Evolutionary conservation across 805 yeast species (phyloP).

Genomic region (Kregervanrija delftensis): DNA sequence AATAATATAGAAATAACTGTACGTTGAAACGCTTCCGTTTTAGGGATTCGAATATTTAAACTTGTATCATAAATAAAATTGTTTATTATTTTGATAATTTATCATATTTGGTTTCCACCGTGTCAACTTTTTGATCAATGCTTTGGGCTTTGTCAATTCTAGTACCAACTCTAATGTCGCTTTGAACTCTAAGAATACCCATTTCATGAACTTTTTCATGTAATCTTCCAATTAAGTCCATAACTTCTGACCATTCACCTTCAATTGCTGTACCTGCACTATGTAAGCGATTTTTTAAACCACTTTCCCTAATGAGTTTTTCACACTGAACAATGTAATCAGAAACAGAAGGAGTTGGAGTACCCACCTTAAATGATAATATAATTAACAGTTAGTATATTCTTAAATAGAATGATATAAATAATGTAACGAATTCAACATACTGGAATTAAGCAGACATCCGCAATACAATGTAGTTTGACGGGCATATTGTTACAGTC

Average conservation of each 20-base stretch:
- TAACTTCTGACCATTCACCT: conserved; percentile 91
- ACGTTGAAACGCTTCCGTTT: too few relatives aligned
- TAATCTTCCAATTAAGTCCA: conserved; percentile 67
- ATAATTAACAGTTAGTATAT: conserved; percentile 6
- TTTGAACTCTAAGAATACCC: conserved; percentile 75
- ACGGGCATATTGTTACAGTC: conserved; percentile 24
- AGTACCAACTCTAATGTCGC: conserved; percentile 83
- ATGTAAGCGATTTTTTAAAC: conserved; percentile 64
- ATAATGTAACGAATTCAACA: conserved; percentile 20
- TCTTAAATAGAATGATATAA: neutral
- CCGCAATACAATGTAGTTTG: conserved; percentile 67
- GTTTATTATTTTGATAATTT: conserved; percentile 3
- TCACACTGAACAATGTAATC: conserved; percentile 73
- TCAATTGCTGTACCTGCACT: conserved; percentile 86
- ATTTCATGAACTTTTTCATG: conserved; percentile 66
- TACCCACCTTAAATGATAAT: conserved; percentile 51
- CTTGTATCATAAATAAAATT: too few relatives aligned
- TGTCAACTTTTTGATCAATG: conserved; percentile 64
- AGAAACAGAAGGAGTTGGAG: conserved; percentile 70
- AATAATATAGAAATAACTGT: too few relatives aligned
- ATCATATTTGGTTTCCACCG: conserved; percentile 49
- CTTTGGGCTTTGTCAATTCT: conserved; percentile 69
- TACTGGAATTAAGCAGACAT: conserved; percentile 78
- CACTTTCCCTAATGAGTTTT: conserved; percentile 51
- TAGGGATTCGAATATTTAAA: too few relatives aligned